Base-by-base conservation (phyloP, 73 alveolate genomes). In the Uronychia binucleata region DNA sequence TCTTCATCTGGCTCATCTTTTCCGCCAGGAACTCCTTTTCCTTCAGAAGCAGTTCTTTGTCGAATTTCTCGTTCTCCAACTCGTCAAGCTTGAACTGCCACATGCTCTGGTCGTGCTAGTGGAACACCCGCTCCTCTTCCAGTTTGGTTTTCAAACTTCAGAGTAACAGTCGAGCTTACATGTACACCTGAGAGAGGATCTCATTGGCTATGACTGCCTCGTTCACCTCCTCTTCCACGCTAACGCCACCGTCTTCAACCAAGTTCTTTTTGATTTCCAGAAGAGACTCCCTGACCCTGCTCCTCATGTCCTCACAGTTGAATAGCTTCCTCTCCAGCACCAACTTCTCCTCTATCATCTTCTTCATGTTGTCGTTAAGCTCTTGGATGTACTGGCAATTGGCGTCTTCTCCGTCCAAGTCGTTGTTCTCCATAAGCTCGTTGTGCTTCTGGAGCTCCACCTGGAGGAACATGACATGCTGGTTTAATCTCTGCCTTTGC, bases 21-120 rank as follows among this genome's bases (percentile, higher is more conserved):
- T 46, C 67, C 19, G n/a, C 67, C n/a, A 46, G 67, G 67, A 46
- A 46, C 67, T 46, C 67, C 67, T 46, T 46, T 46, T 46, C 67
- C 19, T 46, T 46, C 5, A 46, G 19, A 11, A 46, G 19, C n/a
- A 46, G n/a, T 46, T 46, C 67, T 46, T 46, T 46, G 67, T 46
- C 67, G 19, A 46, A 46, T 46, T 46, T 46, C 19, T 46, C 67
- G 19, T 46, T 46, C 19, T 46, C 67, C 67, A 46, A 46, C 67
- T 46, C 67, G 19, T 46, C 67, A 46, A 46, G 67, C 67, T 46
- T 46, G 67, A 46, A 46, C 19, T 46, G 19, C 67, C 67, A 46
- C 67, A 46, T 46, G n/a, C 67, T 46, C 19, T 46, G 5, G 67
- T 46, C 67, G 19, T 46, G 67, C 19, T 46, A 19, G 19, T 46